These are phyloP conservation scores for Eucalyptus pumila DNA, from an alignment of 345 rosid genomes.

Conservation along the genomic window DNA sequence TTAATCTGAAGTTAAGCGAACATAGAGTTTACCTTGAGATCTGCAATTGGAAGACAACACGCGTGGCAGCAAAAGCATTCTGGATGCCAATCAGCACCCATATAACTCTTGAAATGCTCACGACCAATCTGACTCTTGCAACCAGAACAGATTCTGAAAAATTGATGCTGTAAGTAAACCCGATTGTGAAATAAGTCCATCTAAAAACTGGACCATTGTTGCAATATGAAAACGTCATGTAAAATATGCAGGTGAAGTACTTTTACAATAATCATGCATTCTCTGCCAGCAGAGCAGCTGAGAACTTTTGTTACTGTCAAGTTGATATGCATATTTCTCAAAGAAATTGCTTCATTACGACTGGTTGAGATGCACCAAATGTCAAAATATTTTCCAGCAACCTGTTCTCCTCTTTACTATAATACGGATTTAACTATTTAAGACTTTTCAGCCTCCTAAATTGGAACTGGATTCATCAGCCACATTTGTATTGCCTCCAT, in stretches of 20 bases:
- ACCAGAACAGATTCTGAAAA: constrained; percentile 20
- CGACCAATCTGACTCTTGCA: constrained; percentile 20
- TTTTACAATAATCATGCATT: background rate
- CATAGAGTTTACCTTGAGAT: constrained; percentile 38
- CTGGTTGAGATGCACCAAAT: background rate
- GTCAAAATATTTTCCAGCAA: background rate
- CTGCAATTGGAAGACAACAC: constrained; percentile 19
- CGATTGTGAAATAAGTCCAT: background rate
- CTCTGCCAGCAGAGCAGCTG: background rate
- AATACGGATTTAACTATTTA: background rate
- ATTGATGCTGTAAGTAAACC: background rate
- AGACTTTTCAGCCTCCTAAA: background rate
- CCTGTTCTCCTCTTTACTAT: background rate
- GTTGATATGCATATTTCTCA: background rate
- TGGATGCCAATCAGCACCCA: constrained; percentile 28
- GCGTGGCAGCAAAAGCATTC: constrained; percentile 23
- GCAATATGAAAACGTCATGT: background rate
- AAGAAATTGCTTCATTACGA: background rate
- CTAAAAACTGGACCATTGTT: background rate
- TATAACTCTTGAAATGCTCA: constrained; percentile 10
- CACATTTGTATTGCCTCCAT: background rate
- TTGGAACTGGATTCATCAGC: background rate
- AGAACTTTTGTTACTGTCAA: background rate
- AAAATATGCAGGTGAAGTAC: background rate
- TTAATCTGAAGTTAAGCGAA: background rate